Conservation (phyloP, 2,329 filamentous ascomycete species). For the Epichloe amarillans region DNA sequence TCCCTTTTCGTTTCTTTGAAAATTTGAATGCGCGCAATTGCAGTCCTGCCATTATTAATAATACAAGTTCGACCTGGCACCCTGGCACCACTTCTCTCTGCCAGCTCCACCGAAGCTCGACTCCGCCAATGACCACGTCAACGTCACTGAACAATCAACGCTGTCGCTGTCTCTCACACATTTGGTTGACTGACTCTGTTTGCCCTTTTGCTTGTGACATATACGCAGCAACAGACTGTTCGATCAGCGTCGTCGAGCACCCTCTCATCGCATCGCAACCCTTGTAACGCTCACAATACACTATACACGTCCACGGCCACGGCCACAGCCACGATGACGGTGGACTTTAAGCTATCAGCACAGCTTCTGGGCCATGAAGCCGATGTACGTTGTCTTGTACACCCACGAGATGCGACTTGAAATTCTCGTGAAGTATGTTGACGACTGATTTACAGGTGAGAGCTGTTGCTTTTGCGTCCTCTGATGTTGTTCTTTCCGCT, state of each 20-base stretch:
- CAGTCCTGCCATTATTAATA: neutral
- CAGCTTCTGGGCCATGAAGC: slow-evolving; percentile 80
- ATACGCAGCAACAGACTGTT: neutral
- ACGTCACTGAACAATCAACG: no score
- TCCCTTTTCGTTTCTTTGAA: neutral
- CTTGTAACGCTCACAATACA: neutral
- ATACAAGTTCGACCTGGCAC: neutral
- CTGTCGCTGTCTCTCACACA: neutral
- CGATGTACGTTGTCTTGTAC: slow-evolving; percentile 52
- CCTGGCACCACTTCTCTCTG: neutral
- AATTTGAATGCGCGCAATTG: neutral
- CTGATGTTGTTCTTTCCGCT: slow-evolving; percentile 64
- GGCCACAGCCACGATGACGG: slow-evolving; percentile 41
- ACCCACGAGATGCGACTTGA: neutral
- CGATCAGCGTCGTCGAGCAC: neutral
- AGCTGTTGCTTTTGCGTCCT: slow-evolving; percentile 63
- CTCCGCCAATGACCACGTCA: slow-evolving; percentile 4
- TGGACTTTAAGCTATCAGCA: slow-evolving; percentile 86
- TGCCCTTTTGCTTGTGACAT: neutral
- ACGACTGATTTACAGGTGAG: slow-evolving; percentile 52
- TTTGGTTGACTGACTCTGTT: neutral
- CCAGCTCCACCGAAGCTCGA: slow-evolving; percentile 4
- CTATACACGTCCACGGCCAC: slow-evolving; percentile 2
- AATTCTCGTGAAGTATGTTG: neutral
- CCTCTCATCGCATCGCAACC: neutral